phyloP scores from a whole-genome alignment of 2,329 filamentous ascomycete genomes.

The Talaromyces sp. region DNA sequence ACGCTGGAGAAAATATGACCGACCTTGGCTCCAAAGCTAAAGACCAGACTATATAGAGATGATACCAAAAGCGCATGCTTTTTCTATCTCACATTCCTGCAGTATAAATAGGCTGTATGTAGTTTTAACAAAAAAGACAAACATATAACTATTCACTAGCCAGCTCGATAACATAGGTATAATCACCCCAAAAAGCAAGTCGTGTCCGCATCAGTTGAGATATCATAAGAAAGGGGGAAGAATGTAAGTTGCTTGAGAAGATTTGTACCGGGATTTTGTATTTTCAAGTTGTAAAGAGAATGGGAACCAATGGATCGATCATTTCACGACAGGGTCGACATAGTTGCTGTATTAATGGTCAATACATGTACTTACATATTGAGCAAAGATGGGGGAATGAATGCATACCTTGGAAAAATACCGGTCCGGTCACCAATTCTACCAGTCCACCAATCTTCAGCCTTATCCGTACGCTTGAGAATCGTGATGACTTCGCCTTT shows the following conservation, averaged over 20 bases:
- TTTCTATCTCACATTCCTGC: background rate
- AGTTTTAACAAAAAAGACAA: background rate
- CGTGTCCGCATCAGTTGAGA: slow-evolving; percentile 2
- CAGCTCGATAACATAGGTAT: background rate
- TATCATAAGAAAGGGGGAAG: background rate
- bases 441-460: slow-evolving; percentile 97
- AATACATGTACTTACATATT: background rate
- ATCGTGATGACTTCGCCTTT: slow-evolving; percentile 97
- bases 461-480: slow-evolving; percentile 86
- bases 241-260: slow-evolving; percentile 13
- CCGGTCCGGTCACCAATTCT: slow-evolving; percentile 78
- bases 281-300: background rate
- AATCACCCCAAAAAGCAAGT: background rate
- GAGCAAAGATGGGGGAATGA: background rate
- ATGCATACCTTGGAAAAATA: slow-evolving; percentile 75
- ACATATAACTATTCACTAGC: background rate
- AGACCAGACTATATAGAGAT: background rate
- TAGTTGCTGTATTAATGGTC: slow-evolving; percentile 29
- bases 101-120: background rate
- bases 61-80: background rate
- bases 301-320: background rate
- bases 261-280: background rate
- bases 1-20: background rate
- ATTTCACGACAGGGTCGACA: slow-evolving; percentile 19
- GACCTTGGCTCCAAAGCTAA: background rate